Evolutionary conservation across 2,329 filamentous ascomycete genomes (phyloP), one percentile per base, ranked within the genome.

Genomic region (Ophiocordyceps sinensis): DNA sequence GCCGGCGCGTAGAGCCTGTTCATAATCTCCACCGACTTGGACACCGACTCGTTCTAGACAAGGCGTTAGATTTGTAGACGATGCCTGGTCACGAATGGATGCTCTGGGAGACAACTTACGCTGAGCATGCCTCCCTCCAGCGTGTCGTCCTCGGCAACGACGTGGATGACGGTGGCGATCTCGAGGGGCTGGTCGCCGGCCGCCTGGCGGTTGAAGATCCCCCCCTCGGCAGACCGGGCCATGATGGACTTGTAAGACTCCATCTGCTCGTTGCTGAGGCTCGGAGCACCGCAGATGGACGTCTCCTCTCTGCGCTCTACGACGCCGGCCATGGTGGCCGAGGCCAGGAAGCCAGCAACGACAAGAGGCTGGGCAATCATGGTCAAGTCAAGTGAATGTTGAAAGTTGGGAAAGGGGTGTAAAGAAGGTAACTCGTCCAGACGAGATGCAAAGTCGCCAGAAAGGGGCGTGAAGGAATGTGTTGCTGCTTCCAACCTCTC

Each of bases 201-300:
- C 43, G 57, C 55, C 39, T 59, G 56, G 38, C 67, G 58, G 37
- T 55, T 58, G 53, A 71, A 71, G 12, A 51, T 47, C 52, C 70
- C 59, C 43, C 59, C 57, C 41, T 65, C 54, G 0, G 59, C 55
- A 26, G 23, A 26, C 23, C 23, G 23, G 23, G 23, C 23, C 23
- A 7, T 26, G 23, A 26, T 6, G 23, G 23, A 26, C 23, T 26
- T 26, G 26, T 71, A 50, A 32, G 63, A 61, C 39, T 35, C 39
- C 36, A 46, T 44, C 39, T 47, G 41, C 39, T 45, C 43, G n/a
- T 40, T 37, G 36, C 38, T 43, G 10, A 48, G 51, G 11, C 39
- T 30, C 4, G 48, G 47, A 14, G 47, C 37, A 40, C 49, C 48
- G 41, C 51, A 53, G 21, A 23, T 15, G 26, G 42, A 34, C 14